These are phyloP conservation scores for Colletotrichum abscissum DNA, from an alignment of 2,329 filamentous ascomycete species.

Conservation along the genomic window DNA sequence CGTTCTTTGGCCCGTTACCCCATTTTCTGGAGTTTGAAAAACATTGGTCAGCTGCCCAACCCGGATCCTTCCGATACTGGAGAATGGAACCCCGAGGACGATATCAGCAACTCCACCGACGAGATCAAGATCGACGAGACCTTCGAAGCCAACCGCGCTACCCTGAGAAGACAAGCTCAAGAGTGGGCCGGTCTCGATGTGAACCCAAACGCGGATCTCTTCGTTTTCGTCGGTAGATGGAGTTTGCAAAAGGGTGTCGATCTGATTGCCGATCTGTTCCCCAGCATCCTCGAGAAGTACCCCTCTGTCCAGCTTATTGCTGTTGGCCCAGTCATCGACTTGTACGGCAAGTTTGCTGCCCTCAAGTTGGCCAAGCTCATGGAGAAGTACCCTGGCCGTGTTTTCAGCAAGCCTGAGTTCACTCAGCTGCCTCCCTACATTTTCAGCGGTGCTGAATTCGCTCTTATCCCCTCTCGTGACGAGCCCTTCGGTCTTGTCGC, in stretches of 20 bases:
- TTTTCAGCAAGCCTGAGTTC: constrained; percentile 77
- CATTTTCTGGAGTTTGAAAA: constrained; percentile 75
- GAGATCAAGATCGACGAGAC: constrained; percentile 64
- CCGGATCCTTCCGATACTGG: constrained; percentile 74
- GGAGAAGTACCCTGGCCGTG: constrained; percentile 72
- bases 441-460: constrained; percentile 76
- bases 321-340: constrained; percentile 73
- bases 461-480: constrained; percentile 75
- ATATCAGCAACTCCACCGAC: constrained; percentile 52
- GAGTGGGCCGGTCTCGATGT: constrained; percentile 74
- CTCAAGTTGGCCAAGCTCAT: constrained; percentile 73
- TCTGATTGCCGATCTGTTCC: constrained; percentile 75
- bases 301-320: constrained; percentile 71
- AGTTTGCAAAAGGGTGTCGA: constrained; percentile 77
- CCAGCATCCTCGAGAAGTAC: constrained; percentile 69
- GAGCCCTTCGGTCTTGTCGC: constrained; percentile 77
- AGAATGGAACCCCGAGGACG: constrained; percentile 65
- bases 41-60: constrained; percentile 72
- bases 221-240: constrained; percentile 78
- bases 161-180: constrained; percentile 70
- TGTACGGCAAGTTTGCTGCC: constrained; percentile 76
- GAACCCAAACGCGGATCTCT: constrained; percentile 70
- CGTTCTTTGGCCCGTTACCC: constrained; percentile 74
- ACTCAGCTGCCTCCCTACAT: constrained; percentile 74
- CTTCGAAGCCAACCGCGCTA: constrained; percentile 64